Conservation (phyloP, 345 rosid genomes). For the Jatropha curcas region DNA sequence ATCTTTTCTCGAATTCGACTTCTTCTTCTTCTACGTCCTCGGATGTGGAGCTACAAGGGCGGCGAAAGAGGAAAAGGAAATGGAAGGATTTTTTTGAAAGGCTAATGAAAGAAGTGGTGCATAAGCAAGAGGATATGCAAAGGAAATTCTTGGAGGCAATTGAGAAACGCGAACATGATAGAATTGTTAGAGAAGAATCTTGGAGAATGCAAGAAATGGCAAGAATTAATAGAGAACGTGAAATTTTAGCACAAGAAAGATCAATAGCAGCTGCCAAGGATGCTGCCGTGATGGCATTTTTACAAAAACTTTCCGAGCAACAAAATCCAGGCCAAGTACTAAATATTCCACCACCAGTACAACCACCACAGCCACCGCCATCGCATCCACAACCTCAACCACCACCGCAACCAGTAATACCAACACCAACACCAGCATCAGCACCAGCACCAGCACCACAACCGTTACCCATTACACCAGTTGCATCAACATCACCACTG, state of each 20-base stretch:
- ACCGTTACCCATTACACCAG: slow-evolving; percentile 14
- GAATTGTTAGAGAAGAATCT: slow-evolving; percentile 66
- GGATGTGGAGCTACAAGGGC: slow-evolving; percentile 42
- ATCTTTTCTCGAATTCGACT: slow-evolving; percentile 56
- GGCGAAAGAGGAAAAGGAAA: slow-evolving; percentile 49
- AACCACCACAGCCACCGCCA: slow-evolving; percentile 18
- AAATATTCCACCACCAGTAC: slow-evolving; percentile 8
- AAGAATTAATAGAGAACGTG: slow-evolving; percentile 59
- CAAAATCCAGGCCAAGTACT: slow-evolving; percentile 21
- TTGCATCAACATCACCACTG: not conserved
- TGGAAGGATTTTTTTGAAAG: slow-evolving; percentile 75
- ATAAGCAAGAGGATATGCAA: slow-evolving; percentile 78
- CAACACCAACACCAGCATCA: not conserved
- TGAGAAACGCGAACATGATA: slow-evolving; percentile 69
- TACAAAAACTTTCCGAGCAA: slow-evolving; percentile 66
- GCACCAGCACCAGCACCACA: slow-evolving; percentile 4
- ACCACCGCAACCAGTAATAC: not conserved
- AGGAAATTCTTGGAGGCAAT: slow-evolving; percentile 69
- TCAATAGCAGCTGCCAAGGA: slow-evolving; percentile 70
- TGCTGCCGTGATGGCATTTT: slow-evolving; percentile 66
- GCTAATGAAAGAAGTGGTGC: slow-evolving; percentile 62
- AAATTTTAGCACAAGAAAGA: slow-evolving; percentile 72
- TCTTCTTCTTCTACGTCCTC: slow-evolving; percentile 78
- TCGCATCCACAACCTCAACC: slow-evolving; percentile 10
- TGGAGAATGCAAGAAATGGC: slow-evolving; percentile 79